Evolutionary conservation across 352 stramenopile species (phyloP), one percentile per base, ranked within the genome.

Genomic region (Pythium aquatile): DNA sequence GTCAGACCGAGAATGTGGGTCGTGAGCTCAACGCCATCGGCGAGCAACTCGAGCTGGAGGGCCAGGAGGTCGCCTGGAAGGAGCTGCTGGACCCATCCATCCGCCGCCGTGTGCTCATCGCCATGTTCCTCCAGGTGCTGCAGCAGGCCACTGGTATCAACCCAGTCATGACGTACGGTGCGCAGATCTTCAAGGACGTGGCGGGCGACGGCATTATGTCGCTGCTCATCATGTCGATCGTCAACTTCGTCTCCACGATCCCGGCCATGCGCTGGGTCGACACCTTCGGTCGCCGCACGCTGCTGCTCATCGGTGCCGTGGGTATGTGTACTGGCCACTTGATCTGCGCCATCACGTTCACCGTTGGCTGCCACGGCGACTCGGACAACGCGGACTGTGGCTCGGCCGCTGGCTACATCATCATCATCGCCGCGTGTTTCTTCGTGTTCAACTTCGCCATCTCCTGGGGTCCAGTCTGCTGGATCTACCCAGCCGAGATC

Each of bases 401-500:
- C 14, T 62, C 49, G 13, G 20, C 26, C 5, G 55, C 76, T 9
- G 77, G 64, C 2, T 72, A 76, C 59, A 57, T 75, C 17, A 76
- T 88, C 29, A 72, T 88, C 26, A 32, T 77, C 26, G 56, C 64
- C 13, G 61, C 66, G 20, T 65, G 65, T 7, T 72, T 86, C 57
- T 81, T 77, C 35, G 59, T 86, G 9, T 83, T 83, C 64, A 78
- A 79, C 58, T 85, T 83, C 57, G 74, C 74, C 16, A 82, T 81
- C 47, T 83, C 74, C 5, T 87, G 77, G 80, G 78, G 78, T 0
- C 76, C 77, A 28, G 59, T 86, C 7, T 75, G 76, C 54, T 89
- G 80, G 80, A 79, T 86, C 26, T 85, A 87, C 46, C 77, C 80
- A 1, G 58, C 77, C 14, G 80, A 89, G 64, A 83, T 85, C 65